phyloP scores from a whole-genome alignment of 2,329 filamentous ascomycete genomes.

The Fusarium sp. region DNA sequence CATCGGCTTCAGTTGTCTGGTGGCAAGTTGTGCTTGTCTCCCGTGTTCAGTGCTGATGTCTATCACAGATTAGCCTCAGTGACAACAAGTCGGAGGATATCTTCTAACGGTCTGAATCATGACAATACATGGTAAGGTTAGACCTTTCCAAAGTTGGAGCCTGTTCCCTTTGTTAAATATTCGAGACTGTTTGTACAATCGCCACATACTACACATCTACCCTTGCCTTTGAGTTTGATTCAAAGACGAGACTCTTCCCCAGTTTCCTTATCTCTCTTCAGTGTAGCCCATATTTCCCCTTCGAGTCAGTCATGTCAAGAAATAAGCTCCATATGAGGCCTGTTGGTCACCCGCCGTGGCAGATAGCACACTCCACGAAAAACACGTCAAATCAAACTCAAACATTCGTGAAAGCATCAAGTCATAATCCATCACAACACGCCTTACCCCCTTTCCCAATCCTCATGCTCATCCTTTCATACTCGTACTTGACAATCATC shows the following conservation, averaged over 20 bases:
- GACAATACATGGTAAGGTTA: background rate
- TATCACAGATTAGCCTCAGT: background rate
- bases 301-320: background rate
- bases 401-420: slow-evolving; percentile 28
- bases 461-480: background rate
- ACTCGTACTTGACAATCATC: background rate
- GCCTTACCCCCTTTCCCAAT: background rate
- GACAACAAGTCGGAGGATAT: background rate
- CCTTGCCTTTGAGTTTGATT: background rate
- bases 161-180: background rate
- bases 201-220: background rate
- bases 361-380: background rate
- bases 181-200: background rate
- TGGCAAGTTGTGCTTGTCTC: background rate
- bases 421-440: slow-evolving; percentile 20
- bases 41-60: background rate
- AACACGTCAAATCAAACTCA: background rate
- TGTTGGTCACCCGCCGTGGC: background rate
- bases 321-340: background rate
- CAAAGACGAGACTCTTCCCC: no score
- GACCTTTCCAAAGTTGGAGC: background rate
- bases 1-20: background rate
- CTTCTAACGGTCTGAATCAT: background rate
- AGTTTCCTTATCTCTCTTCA: background rate
- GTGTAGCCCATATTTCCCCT: background rate